phyloP scores from a whole-genome alignment of 2,329 filamentous ascomycete genomes.

The Fusarium phyllophilum region DNA sequence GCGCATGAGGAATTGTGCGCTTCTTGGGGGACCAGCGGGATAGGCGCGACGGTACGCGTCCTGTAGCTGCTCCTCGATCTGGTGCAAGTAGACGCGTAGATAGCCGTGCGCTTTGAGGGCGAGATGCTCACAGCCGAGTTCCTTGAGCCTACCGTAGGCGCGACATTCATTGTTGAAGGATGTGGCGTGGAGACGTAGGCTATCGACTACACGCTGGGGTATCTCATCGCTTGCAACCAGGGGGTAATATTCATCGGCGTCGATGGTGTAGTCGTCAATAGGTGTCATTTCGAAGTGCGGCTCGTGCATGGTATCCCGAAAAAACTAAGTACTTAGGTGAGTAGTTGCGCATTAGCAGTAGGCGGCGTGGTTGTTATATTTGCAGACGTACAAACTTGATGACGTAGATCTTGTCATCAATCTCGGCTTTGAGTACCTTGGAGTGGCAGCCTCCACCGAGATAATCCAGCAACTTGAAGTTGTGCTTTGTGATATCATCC shows the following conservation, averaged over 20 bases:
- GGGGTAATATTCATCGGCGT: no score
- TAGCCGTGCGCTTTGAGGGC: conserved; percentile 16
- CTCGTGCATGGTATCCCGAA: no score
- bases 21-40: no score
- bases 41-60: no score
- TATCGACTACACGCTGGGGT: background rate
- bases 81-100: background rate
- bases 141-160: conserved; percentile 23
- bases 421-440: background rate
- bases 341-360: no score
- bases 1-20: no score
- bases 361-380: no score
- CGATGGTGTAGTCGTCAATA: no score
- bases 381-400: conserved; percentile 8
- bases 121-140: conserved; percentile 2
- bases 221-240: no score
- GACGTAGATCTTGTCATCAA: background rate
- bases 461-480: background rate
- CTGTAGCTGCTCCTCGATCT: background rate
- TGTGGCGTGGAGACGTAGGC: background rate
- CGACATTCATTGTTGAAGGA: conserved; percentile 24
- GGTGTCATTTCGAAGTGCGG: no score
- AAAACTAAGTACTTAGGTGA: no score
- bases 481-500: background rate
- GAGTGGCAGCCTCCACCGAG: background rate